Base-by-base conservation (phyloP, 2,329 filamentous ascomycete genomes). In the Fusarium globosum region DNA sequence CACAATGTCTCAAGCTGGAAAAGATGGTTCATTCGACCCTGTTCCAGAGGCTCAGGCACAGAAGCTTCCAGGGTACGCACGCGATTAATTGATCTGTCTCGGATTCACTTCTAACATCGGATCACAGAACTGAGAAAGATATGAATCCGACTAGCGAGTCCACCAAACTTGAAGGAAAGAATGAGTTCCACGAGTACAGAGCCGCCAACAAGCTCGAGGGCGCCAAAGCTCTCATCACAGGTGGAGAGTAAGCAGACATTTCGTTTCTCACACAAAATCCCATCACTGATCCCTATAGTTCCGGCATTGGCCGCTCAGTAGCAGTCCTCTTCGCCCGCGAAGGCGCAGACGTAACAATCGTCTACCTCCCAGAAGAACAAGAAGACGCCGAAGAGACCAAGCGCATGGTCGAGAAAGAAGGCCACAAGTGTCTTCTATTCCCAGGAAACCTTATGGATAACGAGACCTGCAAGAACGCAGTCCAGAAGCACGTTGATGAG, bases 311-410 rank as follows among this genome's bases (percentile, higher is more conserved):
- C 23, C 85, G 88, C 15, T 82, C 87, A 2, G 83, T 88, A 4
- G 88, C 88, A 0, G 82, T 89, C 2, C 79, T 90, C 5, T 88
- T 89, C 79, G 88, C 89, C 0, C 83, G 87, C 14, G 88, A 91
- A 76, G 88, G 89, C 4, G 87, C 88, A 20, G 85, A 90, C 70
- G 81, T 89, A 51, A 86, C 83, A 30, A 89, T 90, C 65, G 84
- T 86, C 21, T 88, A 89, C 71, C 83, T 89, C 3, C 86, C 86
- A 6, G 85, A 88, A 35, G 89, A 91, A 80, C 81, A 90, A 70
- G 77, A 83, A 26, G 89, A 90, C 62, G 89, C 89, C 1, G 80
- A 89, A 57, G 83, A 85, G 13, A 90, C 88, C 4, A 86, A 88
- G 73, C 80, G 81, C 39, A 76, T 86, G 72, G 85, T 91, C 2